These are phyloP conservation scores for Silene latifolia DNA, from an alignment of 148 eudicot species.

Conservation along the genomic window DNA sequence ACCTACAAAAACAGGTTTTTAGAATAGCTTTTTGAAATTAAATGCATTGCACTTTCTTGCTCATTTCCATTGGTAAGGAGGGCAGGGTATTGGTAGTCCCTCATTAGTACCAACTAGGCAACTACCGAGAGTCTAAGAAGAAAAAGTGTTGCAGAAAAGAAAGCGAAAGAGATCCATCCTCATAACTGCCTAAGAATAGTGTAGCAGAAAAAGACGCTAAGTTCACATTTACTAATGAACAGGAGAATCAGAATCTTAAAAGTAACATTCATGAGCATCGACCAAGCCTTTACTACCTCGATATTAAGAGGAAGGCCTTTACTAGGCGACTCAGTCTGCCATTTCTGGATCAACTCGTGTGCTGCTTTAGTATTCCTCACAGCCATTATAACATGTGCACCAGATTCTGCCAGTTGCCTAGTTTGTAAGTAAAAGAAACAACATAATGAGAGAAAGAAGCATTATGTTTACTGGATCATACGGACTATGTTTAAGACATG, in stretches of 20 bases:
- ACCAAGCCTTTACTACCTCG: slow-evolving; percentile 68
- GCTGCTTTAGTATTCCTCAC: slow-evolving; percentile 81
- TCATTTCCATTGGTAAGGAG: neutral
- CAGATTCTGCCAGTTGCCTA: slow-evolving; percentile 95
- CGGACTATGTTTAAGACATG: too few relatives aligned
- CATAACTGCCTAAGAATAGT: too few relatives aligned
- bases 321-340: slow-evolving; percentile 87
- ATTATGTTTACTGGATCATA: neutral
- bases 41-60: neutral
- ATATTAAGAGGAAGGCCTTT: slow-evolving; percentile 87
- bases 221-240: too few relatives aligned
- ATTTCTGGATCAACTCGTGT: slow-evolving; percentile 62
- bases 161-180: too few relatives aligned
- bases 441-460: slow-evolving; percentile 6
- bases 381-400: slow-evolving; percentile 96
- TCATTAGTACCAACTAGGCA: too few relatives aligned
- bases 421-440: slow-evolving; percentile 5
- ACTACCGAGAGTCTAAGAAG: too few relatives aligned
- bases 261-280: too few relatives aligned
- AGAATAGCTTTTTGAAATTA: neutral
- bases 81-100: too few relatives aligned
- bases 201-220: too few relatives aligned
- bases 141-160: too few relatives aligned
- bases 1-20: slow-evolving; percentile 41
- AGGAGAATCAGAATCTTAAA: too few relatives aligned